Conservation (phyloP, 805 yeast genomes). For the Saitoella complicata region DNA sequence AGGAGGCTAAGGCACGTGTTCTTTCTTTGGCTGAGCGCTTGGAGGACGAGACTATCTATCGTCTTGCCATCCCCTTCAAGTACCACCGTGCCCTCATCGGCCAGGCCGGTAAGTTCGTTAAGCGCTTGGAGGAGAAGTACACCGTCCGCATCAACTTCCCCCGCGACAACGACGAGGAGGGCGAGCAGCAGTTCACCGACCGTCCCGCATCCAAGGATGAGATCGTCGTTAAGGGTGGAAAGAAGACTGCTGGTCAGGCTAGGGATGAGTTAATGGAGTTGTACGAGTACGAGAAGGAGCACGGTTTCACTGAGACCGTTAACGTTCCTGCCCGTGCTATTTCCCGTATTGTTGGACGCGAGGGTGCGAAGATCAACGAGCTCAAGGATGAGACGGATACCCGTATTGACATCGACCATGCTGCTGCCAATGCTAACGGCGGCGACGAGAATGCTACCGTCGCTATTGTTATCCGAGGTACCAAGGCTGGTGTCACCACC, state of each 20-base stretch:
- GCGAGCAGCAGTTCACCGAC: slow-evolving; percentile 8
- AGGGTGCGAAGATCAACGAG: slow-evolving; percentile 69
- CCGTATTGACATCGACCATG: slow-evolving; percentile 26
- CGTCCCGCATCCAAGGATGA: slow-evolving; percentile 31
- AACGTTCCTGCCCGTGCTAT: slow-evolving; percentile 58
- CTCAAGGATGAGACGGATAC: slow-evolving; percentile 52
- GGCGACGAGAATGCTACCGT: slow-evolving; percentile 32
- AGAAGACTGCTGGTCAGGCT: slow-evolving; percentile 73
- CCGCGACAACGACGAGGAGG: slow-evolving; percentile 14
- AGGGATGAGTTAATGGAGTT: slow-evolving; percentile 72
- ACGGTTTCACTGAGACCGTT: slow-evolving; percentile 52
- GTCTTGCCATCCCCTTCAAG: slow-evolving; percentile 54
- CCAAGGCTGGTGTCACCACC: slow-evolving; percentile 53
- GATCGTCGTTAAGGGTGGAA: slow-evolving; percentile 68
- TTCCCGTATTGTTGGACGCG: slow-evolving; percentile 75
- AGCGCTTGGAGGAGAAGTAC: slow-evolving; percentile 77
- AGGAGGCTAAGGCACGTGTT: slow-evolving; percentile 49
- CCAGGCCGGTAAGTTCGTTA: slow-evolving; percentile 60
- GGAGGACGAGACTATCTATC: slow-evolving; percentile 62
- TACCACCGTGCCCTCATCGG: slow-evolving; percentile 78
- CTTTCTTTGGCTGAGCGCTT: slow-evolving; percentile 46
- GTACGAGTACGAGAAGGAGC: slow-evolving; percentile 71
- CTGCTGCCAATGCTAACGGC: slow-evolving; percentile 31
- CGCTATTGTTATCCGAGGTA: slow-evolving; percentile 51
- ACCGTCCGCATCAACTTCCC: slow-evolving; percentile 70